Percentiles rank a stretch among this genome's conserved stretches.
These are phyloP conservation scores for Blastobotrys elegans DNA, from an alignment of 1,139 yeast species.

Conservation along the genomic window DNA sequence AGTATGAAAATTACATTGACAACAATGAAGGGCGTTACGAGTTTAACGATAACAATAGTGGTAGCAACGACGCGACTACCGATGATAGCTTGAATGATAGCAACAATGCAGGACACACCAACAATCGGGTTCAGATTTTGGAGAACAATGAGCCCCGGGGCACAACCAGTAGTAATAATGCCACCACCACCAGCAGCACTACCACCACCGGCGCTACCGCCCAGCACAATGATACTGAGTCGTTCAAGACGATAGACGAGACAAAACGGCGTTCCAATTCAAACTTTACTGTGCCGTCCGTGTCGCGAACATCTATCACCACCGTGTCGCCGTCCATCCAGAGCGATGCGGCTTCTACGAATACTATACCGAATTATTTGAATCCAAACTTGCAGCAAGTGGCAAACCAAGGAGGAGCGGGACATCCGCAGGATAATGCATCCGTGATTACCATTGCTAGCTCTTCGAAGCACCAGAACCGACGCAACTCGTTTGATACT, in stretches of 20 bases:
- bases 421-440: constrained; percentile 29
- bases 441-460: constrained; percentile 38
- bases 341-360: constrained; percentile 23
- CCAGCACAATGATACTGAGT: constrained; percentile 9
- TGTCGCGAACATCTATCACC: constrained; percentile 29
- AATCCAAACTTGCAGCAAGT: neutral
- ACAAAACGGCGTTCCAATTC: constrained; percentile 29
- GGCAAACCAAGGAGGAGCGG: neutral
- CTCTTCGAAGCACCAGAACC: constrained; percentile 32
- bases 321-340: constrained; percentile 27
- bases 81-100: neutral
- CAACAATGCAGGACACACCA: constrained; percentile 1
- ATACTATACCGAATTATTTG: constrained; percentile 7
- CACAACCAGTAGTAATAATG: neutral
- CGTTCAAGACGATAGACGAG: constrained; percentile 15
- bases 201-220: neutral
- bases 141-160: constrained; percentile 14
- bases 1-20: neutral
- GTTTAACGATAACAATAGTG: neutral
- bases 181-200: neutral
- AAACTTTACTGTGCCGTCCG: constrained; percentile 30
- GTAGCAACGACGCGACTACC: neutral
- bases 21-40: neutral
- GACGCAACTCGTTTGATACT: constrained; percentile 36
- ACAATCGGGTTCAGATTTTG: constrained; percentile 22